phyloP scores from a whole-genome alignment of 78 protist species.

The Blattamonas nauphoetae region DNA sequence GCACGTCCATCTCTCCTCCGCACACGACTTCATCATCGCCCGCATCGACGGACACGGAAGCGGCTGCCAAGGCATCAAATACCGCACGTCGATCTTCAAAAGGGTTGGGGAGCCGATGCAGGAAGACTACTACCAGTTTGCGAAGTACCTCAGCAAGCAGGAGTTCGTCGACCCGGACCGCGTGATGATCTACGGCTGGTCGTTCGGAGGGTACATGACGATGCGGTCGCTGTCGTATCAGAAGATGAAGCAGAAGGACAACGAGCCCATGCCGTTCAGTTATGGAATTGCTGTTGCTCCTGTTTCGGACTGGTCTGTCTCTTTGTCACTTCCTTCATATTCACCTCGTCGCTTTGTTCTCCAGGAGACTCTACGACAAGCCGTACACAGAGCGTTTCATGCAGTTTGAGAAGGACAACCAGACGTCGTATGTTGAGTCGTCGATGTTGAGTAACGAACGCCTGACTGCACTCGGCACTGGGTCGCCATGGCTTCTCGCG shows the following conservation, averaged over 20 bases:
- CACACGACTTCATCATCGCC: neutral
- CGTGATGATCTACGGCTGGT: slow-evolving; percentile 3
- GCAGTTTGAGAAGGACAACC: neutral
- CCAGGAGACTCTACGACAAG: neutral
- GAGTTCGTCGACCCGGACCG: neutral
- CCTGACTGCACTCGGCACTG: neutral
- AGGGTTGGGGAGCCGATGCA: neutral
- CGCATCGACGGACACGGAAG: neutral
- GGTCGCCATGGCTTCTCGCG: neutral
- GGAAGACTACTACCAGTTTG: neutral
- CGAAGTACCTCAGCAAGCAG: neutral
- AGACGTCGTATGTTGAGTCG: neutral
- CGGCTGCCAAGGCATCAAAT: neutral
- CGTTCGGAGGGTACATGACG: neutral
- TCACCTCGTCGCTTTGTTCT: too few species aligned
- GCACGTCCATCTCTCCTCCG: neutral
- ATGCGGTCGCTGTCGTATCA: neutral
- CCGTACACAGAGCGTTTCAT: neutral
- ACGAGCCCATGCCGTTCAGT: neutral
- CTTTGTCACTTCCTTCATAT: too few species aligned
- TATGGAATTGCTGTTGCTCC: neutral
- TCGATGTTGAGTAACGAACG: neutral
- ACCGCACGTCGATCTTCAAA: neutral
- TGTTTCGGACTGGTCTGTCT: neutral
- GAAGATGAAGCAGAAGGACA: too few species aligned